A percentile compares a stretch with the other conserved stretches of the same genome.
phyloP scores from a whole-genome alignment of 768 basidiomycete genomes.

The Boletus huronensis region DNA sequence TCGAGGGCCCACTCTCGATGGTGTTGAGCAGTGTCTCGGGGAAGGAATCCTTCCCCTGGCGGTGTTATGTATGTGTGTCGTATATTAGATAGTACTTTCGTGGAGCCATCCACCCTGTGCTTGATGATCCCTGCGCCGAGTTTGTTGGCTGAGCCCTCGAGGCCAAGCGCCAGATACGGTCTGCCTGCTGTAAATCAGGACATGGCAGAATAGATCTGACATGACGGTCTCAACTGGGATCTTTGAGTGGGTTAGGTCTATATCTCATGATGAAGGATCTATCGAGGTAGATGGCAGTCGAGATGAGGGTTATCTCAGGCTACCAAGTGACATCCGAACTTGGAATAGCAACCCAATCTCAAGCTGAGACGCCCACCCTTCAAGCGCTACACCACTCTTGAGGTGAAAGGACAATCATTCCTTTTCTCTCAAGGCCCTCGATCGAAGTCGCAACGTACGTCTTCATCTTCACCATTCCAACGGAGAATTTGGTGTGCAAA shows the following conservation, averaged over 20 bases:
- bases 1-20: constrained; percentile 90
- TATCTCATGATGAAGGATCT: constrained; percentile 20
- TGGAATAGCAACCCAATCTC: not conserved
- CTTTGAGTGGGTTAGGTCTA: constrained; percentile 25
- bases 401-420: not conserved
- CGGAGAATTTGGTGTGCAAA: not conserved
- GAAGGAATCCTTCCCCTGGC: constrained; percentile 96
- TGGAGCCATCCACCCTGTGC: constrained; percentile 70
- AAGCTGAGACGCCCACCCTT: too few species aligned
- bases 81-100: constrained; percentile 83
- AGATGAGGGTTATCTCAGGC: constrained; percentile 2
- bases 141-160: constrained; percentile 98
- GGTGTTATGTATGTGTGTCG: constrained; percentile 99
- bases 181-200: constrained; percentile 42
- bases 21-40: constrained; percentile 91
- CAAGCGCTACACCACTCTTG: not conserved
- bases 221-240: constrained; percentile 30
- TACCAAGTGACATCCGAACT: not conserved
- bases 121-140: constrained; percentile 90
- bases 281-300: constrained; percentile 14
- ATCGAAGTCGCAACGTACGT: not conserved
- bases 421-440: not conserved
- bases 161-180: constrained; percentile 83
- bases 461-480: not conserved
- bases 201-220: constrained; percentile 7